Conservation (phyloP, 2,329 filamentous ascomycete genomes). For the Coniochaeta sp. region DNA sequence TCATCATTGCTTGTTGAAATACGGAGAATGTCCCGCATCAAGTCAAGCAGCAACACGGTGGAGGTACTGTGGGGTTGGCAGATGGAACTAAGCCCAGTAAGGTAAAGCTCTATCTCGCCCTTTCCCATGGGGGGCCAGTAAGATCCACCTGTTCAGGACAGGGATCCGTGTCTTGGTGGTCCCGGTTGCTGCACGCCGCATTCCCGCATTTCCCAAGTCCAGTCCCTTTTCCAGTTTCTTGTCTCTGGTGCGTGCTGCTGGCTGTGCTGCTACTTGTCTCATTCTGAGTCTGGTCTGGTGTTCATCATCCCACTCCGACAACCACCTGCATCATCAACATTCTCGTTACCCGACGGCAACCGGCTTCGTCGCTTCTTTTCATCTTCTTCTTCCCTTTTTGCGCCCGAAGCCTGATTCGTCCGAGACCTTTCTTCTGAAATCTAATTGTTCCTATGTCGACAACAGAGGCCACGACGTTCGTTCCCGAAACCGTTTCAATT, state of each 20-base stretch:
- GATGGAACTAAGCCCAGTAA: too few relatives aligned
- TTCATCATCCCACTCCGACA: not conserved
- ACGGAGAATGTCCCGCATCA: not conserved
- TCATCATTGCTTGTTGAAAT: too few relatives aligned
- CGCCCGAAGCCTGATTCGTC: too few relatives aligned
- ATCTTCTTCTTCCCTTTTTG: not conserved
- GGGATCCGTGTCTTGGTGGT: too few relatives aligned
- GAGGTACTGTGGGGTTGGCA: too few relatives aligned
- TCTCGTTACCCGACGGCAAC: not conserved
- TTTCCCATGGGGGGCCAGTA: not conserved
- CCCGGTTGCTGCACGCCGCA: too few relatives aligned
- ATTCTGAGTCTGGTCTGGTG: too few relatives aligned
- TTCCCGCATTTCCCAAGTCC: too few relatives aligned
- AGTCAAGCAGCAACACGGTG: not conserved
- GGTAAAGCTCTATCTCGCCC: too few relatives aligned
- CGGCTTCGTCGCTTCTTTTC: not conserved
- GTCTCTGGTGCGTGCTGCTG: too few relatives aligned
- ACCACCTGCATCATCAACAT: not conserved
- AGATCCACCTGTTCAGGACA: too few relatives aligned
- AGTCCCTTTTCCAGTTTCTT: not conserved
- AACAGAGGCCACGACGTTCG: not conserved
- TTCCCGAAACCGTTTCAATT: not conserved
- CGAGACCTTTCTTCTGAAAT: too few relatives aligned
- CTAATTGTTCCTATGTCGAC: slow-evolving; percentile 2
- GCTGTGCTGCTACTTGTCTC: not conserved